Evolutionary conservation across 1,139 yeast species (phyloP), one percentile per base, ranked within the genome.

Genomic region (Kluyveromyces marxianus): DNA sequence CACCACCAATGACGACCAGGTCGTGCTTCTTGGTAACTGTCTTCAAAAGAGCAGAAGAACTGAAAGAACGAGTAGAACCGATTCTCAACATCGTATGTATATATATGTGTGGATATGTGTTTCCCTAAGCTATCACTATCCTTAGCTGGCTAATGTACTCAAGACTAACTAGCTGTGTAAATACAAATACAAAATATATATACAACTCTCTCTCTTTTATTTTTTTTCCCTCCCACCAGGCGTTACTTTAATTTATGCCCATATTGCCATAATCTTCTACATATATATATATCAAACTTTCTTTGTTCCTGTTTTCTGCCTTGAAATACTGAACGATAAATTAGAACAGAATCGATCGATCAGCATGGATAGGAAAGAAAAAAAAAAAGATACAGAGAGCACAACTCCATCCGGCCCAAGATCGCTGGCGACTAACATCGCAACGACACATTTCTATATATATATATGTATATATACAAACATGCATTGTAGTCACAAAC

Each of bases 1-100:
- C 99, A 61, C 97, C 98, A 57, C 99, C 99, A 63, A 94, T 85
- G 57, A 94, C 88, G 48, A 90, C 95, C 49, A 90, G 80, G 63
- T 92, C 98, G 66, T 87, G 94, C 67, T 86, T 79, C 75, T 77
- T 61, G 46, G 55, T 55, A 24, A 46, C 53, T 32, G 52, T 51
- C 37, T 42, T 36, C 44, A 49, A 37, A 24, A 36, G 39, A 21
- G 45, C 37, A 14, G 55, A 39, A 21, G 50, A 39, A 35, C 44
- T 42, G 27, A 50, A 44, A 14, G 48, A 44, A 33, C 51, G 45
- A 26, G 31, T 27, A 34, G 38, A 27, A 24, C 37, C 29, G 28
- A 40, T 34, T 35, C 43, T 40, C 33, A 40, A 40, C 43, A 40
- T 40, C 37, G 34, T 26, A 4, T n/a, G n/a, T 28, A 8, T 34